Evolutionary conservation across 371 early-diverging fungal genomes (phyloP).

Genomic region (Mucor irregularis): DNA sequence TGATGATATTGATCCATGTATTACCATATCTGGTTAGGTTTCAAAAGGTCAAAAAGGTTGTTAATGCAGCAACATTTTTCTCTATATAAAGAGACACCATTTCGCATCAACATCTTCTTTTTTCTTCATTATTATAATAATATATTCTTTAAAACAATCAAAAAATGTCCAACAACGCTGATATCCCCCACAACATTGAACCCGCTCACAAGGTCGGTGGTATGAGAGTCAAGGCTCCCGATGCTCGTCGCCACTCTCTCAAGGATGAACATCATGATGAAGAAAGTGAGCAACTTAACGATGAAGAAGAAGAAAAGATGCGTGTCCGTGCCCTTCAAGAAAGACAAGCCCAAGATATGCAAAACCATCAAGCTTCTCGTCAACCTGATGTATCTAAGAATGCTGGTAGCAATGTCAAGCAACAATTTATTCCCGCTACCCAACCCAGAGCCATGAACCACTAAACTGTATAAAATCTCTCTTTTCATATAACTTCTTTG

Average conservation of each 20-base stretch:
- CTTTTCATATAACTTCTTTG: not conserved
- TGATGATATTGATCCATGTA: no score
- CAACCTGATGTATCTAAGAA: constrained; percentile 14
- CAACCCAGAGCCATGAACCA: constrained; percentile 34
- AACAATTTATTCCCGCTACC: constrained; percentile 3
- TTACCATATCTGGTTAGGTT: no score
- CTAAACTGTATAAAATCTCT: constrained; percentile 4
- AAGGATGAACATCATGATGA: constrained; percentile 12
- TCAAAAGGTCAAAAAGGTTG: no score
- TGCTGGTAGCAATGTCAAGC: constrained; percentile 20
- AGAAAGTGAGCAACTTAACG: not conserved
- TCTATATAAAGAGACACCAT: not conserved
- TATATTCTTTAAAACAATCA: no score
- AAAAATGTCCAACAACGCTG: constrained; percentile 6
- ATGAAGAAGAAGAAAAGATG: constrained; percentile 16
- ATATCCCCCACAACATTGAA: not conserved
- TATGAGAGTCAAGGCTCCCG: constrained; percentile 24
- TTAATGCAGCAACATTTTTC: not conserved
- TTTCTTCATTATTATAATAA: constrained; percentile 5
- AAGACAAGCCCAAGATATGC: constrained; percentile 25
- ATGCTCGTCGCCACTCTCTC: constrained; percentile 17
- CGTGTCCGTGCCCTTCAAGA: constrained; percentile 20
- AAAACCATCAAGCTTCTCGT: constrained; percentile 17
- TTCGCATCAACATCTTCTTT: not conserved
- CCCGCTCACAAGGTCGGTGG: constrained; percentile 26